A percentile compares a stretch with the other conserved stretches of the same genome.
phyloP scores from a whole-genome alignment of 1,139 yeast species.

The Eremothecium cymbalariae region DNA sequence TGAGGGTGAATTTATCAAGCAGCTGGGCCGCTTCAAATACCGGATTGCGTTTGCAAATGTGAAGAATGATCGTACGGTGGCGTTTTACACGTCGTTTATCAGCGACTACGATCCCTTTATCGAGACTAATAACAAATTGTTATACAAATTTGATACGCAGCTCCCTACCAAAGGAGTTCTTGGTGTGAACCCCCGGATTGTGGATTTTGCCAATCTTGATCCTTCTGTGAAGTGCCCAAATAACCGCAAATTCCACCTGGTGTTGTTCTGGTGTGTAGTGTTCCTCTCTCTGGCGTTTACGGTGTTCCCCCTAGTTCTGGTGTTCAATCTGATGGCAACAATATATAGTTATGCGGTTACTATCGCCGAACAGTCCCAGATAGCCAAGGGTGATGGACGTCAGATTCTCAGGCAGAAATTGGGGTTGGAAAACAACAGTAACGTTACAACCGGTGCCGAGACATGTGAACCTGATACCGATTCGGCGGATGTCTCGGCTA shows the following conservation, averaged over 20 bases:
- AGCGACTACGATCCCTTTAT: slow-evolving; percentile 42
- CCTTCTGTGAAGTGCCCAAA: slow-evolving; percentile 11
- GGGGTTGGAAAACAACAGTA: slow-evolving; percentile 19
- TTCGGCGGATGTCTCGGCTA: not conserved
- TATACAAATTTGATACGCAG: slow-evolving; percentile 26
- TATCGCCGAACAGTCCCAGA: slow-evolving; percentile 19
- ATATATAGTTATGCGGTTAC: slow-evolving; percentile 26
- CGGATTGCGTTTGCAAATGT: slow-evolving; percentile 63
- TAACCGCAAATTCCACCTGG: slow-evolving; percentile 6
- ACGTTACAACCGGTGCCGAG: slow-evolving; percentile 15
- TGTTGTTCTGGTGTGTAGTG: slow-evolving; percentile 12
- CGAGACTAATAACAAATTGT: slow-evolving; percentile 29
- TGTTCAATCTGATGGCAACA: slow-evolving; percentile 27
- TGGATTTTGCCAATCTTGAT: slow-evolving; percentile 41
- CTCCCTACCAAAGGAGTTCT: slow-evolving; percentile 22
- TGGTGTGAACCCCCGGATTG: slow-evolving; percentile 40
- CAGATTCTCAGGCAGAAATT: slow-evolving; percentile 16
- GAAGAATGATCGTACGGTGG: slow-evolving; percentile 62
- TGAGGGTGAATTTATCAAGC: slow-evolving; percentile 42
- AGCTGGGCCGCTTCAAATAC: slow-evolving; percentile 48
- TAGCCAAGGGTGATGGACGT: slow-evolving; percentile 20
- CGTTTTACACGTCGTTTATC: slow-evolving; percentile 46
- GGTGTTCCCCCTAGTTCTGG: slow-evolving; percentile 22
- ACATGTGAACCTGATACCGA: not conserved
- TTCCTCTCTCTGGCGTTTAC: slow-evolving; percentile 14